Evolutionary conservation across 257 asterid species (phyloP), one percentile per base, ranked within the genome.

Genomic region (Datura wrightii): DNA sequence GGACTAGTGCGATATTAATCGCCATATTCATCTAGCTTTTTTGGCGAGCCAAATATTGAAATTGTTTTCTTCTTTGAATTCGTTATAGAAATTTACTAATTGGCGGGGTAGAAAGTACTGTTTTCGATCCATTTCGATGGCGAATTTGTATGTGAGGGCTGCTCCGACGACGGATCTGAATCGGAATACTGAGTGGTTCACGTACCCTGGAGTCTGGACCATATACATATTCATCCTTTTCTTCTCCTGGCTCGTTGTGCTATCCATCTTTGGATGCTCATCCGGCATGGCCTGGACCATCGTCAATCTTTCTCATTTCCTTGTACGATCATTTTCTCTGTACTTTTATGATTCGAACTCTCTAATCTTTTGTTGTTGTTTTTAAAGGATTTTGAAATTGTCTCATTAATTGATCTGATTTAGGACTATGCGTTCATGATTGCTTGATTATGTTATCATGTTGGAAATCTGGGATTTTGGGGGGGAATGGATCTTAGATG

Each of bases 231-330:
- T 93, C 86, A 90, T 96, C 60, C 92, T 94, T 36, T 93, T 96
- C 89, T 93, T 96, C 90, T 80, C 98, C 0, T 96, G 99, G 99
- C 89, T 96, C 44, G 67, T 90, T 69, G 91, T 93, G 83, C 89
- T 93, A 10, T 94, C 99, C 16, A 16, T 96, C 70, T 86, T 93
- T 87, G 94, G 94, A 67, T 94, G 94, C 84, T 86, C 97, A 59
- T 94, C 98, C 46, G 99, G 99, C 87, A 90, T 89, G 90, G 99
- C 99, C 16, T 96, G 99, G 98, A 96, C 99, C 44, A 58, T 94
- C 86, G 97, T 96, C 86, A 93, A 94, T 86, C 92, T 96, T 85
- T 79, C 89, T 65, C 99, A 96, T 86, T 96, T 94, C 82, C 3
- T 50, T 41, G 85, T 82, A 82, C 5, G 84, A 62, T 34, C 42